Evolutionary conservation across 2,329 filamentous ascomycete genomes (phyloP).

Genomic region (Aspergillus uvarum): DNA sequence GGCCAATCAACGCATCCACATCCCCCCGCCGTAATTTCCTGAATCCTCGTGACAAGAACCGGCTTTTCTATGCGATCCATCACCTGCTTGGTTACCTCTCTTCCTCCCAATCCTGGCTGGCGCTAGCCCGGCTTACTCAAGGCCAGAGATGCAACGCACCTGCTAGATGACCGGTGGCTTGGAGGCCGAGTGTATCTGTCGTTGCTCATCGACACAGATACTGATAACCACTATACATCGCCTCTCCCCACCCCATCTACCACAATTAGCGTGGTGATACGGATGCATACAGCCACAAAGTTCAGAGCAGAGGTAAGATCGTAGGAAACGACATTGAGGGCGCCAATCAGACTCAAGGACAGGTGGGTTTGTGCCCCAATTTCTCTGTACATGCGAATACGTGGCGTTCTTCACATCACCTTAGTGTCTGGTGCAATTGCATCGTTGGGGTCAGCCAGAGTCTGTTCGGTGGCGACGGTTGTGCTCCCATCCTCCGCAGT

Average conservation of each 20-base stretch:
- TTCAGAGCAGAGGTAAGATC: slow-evolving; percentile 6
- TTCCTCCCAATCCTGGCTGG: not conserved
- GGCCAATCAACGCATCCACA: slow-evolving; percentile 12
- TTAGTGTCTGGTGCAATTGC: slow-evolving; percentile 9
- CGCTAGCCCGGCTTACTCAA: not conserved
- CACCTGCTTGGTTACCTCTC: not conserved
- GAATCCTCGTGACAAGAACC: slow-evolving; percentile 11
- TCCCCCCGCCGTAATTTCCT: slow-evolving; percentile 17
- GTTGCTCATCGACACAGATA: not conserved
- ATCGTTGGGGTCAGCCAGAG: slow-evolving; percentile 11
- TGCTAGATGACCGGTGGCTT: slow-evolving; percentile 4
- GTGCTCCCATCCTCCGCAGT: slow-evolving; percentile 10
- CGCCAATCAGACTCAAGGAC: slow-evolving; percentile 11
- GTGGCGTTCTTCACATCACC: slow-evolving; percentile 18
- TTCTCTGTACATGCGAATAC: not conserved
- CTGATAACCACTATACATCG: not conserved
- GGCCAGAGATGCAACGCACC: slow-evolving; percentile 6
- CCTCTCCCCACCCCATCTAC: not conserved
- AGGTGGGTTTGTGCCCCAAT: not conserved
- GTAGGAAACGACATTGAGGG: not conserved
- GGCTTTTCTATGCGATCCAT: not conserved
- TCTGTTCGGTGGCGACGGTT: slow-evolving; percentile 10
- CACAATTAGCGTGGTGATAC: slow-evolving; percentile 11
- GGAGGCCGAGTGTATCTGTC: not conserved
- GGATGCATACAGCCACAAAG: slow-evolving; percentile 12